Base-by-base conservation (phyloP, 164 flowering plant species). In the Macadamia integrifolia region DNA sequence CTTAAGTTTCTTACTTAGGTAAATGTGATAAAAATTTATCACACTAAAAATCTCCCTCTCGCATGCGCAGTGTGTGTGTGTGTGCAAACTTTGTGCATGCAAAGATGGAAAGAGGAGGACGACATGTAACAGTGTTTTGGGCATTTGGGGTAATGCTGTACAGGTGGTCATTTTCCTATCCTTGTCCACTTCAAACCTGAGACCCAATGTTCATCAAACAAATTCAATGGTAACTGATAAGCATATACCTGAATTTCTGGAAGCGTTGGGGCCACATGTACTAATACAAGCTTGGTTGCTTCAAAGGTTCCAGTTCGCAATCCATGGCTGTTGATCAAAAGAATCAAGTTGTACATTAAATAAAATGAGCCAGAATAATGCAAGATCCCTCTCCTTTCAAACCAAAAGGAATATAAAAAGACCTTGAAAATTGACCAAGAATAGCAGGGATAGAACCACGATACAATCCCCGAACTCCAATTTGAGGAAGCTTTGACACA, bases 271-370 rank as follows among this genome's bases (percentile, higher is more conserved):
- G 98, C 93, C 70, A 92, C 75, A 79, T 89, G 89, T 62, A 90
- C 74, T 62, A 95, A 68, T 31, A 92, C 77, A 75, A 90, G 85
- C 72, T 86, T 95, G 83, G 83, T 88, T 64, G 90, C 97, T 82
- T 95, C 99, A 77, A 86, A 90, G 62, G 92, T 90, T 80, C 99
- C 99, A 80, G 99, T 95, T 62, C 99, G 83, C 82, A 95, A 74
- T 43, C 98, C 99, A 84, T 95, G 99, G 77, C 99, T 95, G 35
- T 70, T 15, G 62, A 49, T 75, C 69, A 60, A 65, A 35, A 8
- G 44, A 68, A 9, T 44, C 11, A 66, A 23, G 40, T 49, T n/a
- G 14, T 42, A 48, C 9, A 40, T 14, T 15, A 32, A 66, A 18
- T 40, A 11, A 64, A 15, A 75, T 69, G 57, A 53, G 60, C 1